Conservation (phyloP, 2,329 filamentous ascomycete species). For the Hypoxylon sp. region DNA sequence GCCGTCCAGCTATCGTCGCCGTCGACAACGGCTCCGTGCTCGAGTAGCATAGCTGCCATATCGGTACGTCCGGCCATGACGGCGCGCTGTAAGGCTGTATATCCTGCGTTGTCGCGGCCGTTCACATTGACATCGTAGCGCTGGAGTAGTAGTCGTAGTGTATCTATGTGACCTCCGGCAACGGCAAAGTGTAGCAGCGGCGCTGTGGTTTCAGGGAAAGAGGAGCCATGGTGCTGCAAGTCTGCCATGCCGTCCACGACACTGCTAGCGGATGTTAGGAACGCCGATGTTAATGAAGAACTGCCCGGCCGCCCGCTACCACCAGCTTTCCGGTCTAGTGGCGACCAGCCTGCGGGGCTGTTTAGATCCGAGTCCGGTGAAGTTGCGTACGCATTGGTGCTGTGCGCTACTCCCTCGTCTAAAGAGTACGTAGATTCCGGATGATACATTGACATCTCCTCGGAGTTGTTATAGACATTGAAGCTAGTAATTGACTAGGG, state of each 20-base stretch:
- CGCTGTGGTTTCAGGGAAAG: slow-evolving; percentile 52
- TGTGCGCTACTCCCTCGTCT: slow-evolving; percentile 48
- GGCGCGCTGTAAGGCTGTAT: slow-evolving; percentile 55
- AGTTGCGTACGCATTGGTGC: slow-evolving; percentile 49
- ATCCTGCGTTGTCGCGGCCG: slow-evolving; percentile 51
- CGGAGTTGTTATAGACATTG: slow-evolving; percentile 49
- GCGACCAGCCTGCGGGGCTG: slow-evolving; percentile 49
- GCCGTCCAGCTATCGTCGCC: slow-evolving; percentile 48
- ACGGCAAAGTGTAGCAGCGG: slow-evolving; percentile 55
- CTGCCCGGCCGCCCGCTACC: slow-evolving; percentile 40
- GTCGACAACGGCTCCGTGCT: slow-evolving; percentile 52
- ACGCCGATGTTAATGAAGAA: slow-evolving; percentile 47
- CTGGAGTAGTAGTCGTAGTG: slow-evolving; percentile 51
- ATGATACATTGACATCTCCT: slow-evolving; percentile 51
- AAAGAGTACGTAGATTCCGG: slow-evolving; percentile 50
- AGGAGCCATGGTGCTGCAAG: slow-evolving; percentile 40
- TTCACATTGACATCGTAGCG: slow-evolving; percentile 54
- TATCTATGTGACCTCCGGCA: slow-evolving; percentile 53
- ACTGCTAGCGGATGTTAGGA: slow-evolving; percentile 32
- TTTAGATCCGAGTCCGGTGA: slow-evolving; percentile 51
- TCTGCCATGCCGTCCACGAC: slow-evolving; percentile 37
- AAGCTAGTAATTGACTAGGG: slow-evolving; percentile 41
- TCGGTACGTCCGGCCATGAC: slow-evolving; percentile 54
- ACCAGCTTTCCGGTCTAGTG: slow-evolving; percentile 45
- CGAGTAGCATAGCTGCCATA: slow-evolving; percentile 54